Conservation (phyloP, 1,139 yeast species). For the Wickerhamomyces sp. region DNA sequence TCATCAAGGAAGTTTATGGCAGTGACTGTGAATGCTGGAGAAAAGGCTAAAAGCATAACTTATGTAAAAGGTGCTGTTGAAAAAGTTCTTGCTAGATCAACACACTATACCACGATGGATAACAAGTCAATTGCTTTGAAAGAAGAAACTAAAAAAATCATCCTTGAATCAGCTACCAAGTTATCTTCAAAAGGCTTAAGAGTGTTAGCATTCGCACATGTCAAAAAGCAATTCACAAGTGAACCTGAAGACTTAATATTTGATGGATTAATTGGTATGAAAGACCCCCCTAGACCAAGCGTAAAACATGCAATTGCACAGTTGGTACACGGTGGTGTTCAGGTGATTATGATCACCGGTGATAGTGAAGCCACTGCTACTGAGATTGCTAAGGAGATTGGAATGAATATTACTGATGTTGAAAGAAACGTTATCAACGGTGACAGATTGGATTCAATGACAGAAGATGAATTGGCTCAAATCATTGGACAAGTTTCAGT, state of each 20-base stretch:
- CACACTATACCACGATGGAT: conserved; percentile 50
- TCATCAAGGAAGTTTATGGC: conserved; percentile 90
- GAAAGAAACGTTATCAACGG: conserved; percentile 74
- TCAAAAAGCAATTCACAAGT: conserved; percentile 30
- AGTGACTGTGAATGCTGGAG: conserved; percentile 45
- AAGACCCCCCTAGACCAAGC: conserved; percentile 92
- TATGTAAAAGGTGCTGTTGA: conserved; percentile 90
- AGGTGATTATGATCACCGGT: conserved; percentile 96
- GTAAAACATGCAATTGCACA: conserved; percentile 69
- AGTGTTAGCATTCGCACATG: conserved; percentile 74
- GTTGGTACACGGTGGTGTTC: conserved; percentile 87
- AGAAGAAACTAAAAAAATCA: conserved; percentile 40
- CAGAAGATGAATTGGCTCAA: conserved; percentile 63
- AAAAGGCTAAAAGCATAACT: conserved; percentile 56
- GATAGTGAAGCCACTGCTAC: conserved; percentile 92
- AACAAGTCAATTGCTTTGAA: conserved; percentile 53
- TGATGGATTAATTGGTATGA: conserved; percentile 88
- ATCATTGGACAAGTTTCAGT: conserved; percentile 81
- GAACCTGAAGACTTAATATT: conserved; percentile 60
- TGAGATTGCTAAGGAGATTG: conserved; percentile 86
- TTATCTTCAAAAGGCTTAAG: conserved; percentile 85
- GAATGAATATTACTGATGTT: conserved; percentile 72
- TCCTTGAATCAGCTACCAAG: conserved; percentile 52
- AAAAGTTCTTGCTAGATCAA: conserved; percentile 59
- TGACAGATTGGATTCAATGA: conserved; percentile 67